Evolutionary conservation across 148 eudicot species (phyloP).

Genomic region (Persicaria maculosa): DNA sequence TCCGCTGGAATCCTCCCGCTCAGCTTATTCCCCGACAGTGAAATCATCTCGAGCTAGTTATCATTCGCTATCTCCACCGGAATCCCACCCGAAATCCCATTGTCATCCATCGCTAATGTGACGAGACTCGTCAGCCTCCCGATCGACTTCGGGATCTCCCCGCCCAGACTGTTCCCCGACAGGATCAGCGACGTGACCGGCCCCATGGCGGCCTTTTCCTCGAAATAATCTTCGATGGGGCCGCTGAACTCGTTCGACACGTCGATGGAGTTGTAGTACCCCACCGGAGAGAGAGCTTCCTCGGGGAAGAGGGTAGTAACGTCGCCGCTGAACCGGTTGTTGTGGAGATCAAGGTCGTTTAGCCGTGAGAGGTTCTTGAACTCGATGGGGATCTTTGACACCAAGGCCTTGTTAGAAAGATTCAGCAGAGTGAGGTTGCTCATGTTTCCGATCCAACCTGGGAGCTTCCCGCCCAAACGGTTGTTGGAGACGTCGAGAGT

Average conservation of each 20-base stretch:
- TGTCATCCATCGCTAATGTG: conserved; percentile 29
- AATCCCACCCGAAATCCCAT: conserved; percentile 38
- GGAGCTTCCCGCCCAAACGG: conserved; percentile 48
- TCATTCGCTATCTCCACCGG: conserved; percentile 46
- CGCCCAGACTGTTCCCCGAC: conserved; percentile 57
- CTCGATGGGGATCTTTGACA: conserved; percentile 36
- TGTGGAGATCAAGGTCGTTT: conserved; percentile 59
- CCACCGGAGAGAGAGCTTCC: conserved; percentile 29
- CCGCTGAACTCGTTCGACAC: conserved; percentile 49
- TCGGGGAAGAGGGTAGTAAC: conserved; percentile 31
- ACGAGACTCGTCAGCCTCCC: conserved; percentile 40
- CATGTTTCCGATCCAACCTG: conserved; percentile 77
- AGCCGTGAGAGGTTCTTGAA: conserved; percentile 39
- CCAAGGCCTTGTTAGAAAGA: conserved; percentile 41
- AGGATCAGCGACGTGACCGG: conserved; percentile 40
- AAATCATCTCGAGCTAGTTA: conserved; percentile 27
- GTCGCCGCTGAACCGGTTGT: conserved; percentile 52
- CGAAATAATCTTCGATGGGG: conserved; percentile 33
- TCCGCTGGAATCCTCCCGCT: neutral
- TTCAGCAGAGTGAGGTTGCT: conserved; percentile 50
- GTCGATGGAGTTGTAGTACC: conserved; percentile 51
- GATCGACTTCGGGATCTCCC: conserved; percentile 49
- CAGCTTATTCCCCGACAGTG: conserved; percentile 33
- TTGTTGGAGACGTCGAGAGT: conserved; percentile 65
- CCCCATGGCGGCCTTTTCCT: conserved; percentile 31